Conservation (phyloP, 495 filamentous ascomycete species). For the Cercophora samala region DNA sequence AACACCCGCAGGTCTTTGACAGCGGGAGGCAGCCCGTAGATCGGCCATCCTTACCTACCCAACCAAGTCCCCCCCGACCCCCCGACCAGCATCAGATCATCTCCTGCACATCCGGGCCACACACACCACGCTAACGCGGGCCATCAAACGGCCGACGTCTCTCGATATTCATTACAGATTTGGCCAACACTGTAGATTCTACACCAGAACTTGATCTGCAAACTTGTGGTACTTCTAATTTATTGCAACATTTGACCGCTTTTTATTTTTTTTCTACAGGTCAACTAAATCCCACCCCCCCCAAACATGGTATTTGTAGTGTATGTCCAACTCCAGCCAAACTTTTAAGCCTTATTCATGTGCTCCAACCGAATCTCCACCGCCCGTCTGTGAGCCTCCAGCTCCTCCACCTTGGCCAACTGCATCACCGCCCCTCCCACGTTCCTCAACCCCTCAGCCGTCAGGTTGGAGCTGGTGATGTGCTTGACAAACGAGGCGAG, state of each 20-base stretch:
- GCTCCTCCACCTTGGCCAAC: conserved; percentile 86
- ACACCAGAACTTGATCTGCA: too few species aligned
- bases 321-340: neutral
- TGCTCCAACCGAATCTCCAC: conserved; percentile 79
- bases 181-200: too few species aligned
- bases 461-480: conserved; percentile 88
- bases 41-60: neutral
- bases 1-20: neutral
- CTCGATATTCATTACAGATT: neutral
- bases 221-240: neutral
- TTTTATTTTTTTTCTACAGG: neutral
- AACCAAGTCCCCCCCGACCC: neutral
- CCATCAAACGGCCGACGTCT: neutral
- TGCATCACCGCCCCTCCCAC: conserved; percentile 89
- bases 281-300: neutral
- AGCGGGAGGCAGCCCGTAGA: neutral
- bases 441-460: conserved; percentile 74
- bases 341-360: conserved; percentile 43
- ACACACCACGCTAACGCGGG: neutral
- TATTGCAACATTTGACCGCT: neutral
- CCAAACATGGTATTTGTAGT: neutral
- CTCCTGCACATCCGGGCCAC: neutral
- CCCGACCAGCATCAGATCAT: neutral
- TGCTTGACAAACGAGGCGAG: conserved; percentile 93
- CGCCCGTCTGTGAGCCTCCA: conserved; percentile 90